Evolutionary conservation across 768 basidiomycete species (phyloP), one percentile per base, ranked within the genome.

Genomic region (Lactarius akahatsu): DNA sequence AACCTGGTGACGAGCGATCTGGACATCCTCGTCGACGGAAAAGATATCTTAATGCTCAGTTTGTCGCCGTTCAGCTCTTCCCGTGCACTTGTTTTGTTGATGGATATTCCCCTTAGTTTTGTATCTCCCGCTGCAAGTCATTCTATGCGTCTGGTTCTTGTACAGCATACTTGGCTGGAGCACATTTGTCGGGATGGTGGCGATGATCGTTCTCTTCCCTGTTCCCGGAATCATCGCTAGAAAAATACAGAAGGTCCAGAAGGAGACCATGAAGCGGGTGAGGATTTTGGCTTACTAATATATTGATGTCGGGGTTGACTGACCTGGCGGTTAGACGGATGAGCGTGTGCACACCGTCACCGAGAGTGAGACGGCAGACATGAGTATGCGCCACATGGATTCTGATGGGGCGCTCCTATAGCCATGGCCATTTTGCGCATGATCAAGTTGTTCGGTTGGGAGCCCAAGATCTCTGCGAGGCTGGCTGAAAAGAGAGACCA

Each of bases 1-100:
- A 92, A 91, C 63, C 76, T 92, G 11, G 83, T 90, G 40, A 86
- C 89, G 7, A 86, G 86, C 2, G 91, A 93, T 74, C 71, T 84
- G 59, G 71, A 67, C 55, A 73, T 71, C 41, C 58, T 77, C 28
- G 58, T 72, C 16, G 68, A 71, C 1, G 76, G 72, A 32, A 72
- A 74, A 11, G 72, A 75, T 57, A 74, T 74, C 47, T 56, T 63
- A 13, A 54, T 69, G 6, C 36, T 69, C n/a, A 26, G 64, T 72
- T 43, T 3, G 71, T 65, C 18, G 16, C 23, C 9, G 2, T 3
- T 32, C 45, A 3, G 15, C 13, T 7, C 30, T 0, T 11, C 11
- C n/a, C 69, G 1, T 47, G 65, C 71, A 40, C 13, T 23, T 2
- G 7, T 26, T 1, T 18, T 11, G 30, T 50, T 50, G 10, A 23